Evolutionary conservation across 306 rosid genomes (phyloP), one percentile per base, ranked within the genome.

Genomic region (Cucurbita moschata): DNA sequence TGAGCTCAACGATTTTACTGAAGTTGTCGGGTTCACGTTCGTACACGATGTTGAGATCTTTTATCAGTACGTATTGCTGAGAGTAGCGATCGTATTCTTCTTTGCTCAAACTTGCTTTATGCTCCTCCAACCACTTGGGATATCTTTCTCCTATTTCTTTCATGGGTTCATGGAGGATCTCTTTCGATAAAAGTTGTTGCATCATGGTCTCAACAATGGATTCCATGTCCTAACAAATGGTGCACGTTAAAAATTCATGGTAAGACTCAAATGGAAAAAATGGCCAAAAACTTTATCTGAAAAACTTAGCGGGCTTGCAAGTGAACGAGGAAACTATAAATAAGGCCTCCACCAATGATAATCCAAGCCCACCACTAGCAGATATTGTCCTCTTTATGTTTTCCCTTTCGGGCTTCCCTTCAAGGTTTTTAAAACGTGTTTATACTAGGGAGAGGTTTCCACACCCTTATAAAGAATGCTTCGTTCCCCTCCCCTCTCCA

Each of bases 121-220:
- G 96, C 70, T 89, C 99, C 83, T 83, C 89, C 86, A 94, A 77
- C 99, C 99, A 94, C 75, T 87, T 85, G 18, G 97, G 99, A 91
- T 94, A 94, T 83, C 90, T 88, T 83, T 89, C 96, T 42, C 95
- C 97, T 53, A 94, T 91, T 79, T 94, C 99, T 81, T 89, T 94
- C 97, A 94, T 91, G 49, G 99, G 99, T 79, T 94, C 97, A 21
- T 88, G 90, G 76, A 94, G 97, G 80, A 91, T 91, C 72, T 94
- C 98, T 92, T 94, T 94, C 26, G 98, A 90, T 63, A 90, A 84
- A 73, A 92, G 96, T 76, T 89, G 96, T 62, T 89, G 97, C 97
- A 92, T 92, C 98, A 92, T 92, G 76, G 88, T 87, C 91, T 90
- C 98, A 77, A 92, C 90, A 51, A 92, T 77, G 75, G 96, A 88